Evolutionary conservation across 176 grass and related monocot genomes (phyloP).

Genomic region (Hsuehochloa calcarea): DNA sequence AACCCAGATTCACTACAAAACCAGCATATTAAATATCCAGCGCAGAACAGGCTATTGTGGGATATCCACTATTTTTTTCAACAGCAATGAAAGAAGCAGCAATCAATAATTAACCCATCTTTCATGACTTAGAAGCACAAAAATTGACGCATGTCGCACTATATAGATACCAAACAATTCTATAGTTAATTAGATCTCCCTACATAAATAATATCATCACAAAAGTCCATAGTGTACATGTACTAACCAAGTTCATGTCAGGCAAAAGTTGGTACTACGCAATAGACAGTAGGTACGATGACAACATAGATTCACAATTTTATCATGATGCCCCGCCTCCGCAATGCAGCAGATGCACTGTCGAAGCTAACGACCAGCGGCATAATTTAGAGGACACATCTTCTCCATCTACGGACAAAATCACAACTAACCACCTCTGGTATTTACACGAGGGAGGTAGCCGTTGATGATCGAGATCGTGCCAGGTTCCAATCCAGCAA

Average conservation of each 20-base stretch:
- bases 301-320: neutral
- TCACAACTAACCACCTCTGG: slow-evolving; percentile 15
- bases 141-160: neutral
- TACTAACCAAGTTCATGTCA: neutral
- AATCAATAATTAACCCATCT: neutral
- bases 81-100: neutral
- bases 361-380: slow-evolving; percentile 19
- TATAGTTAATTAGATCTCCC: neutral
- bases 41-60: neutral
- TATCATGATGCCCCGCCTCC: neutral
- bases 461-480: neutral
- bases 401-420: slow-evolving; percentile 28
- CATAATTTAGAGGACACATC: slow-evolving; percentile 12
- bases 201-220: neutral
- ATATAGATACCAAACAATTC: neutral
- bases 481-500: slow-evolving; percentile 12
- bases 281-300: neutral
- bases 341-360: neutral
- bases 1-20: neutral
- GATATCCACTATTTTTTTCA: neutral
- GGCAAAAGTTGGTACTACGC: neutral
- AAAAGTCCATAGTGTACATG: neutral
- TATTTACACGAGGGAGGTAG: slow-evolving; percentile 32
- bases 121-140: neutral
- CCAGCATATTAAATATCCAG: neutral